Percentiles rank a stretch among this genome's conserved stretches.
Conservation (phyloP, 1,284 basidiomycete genomes). For the Phellopilus nigrolimitatus region DNA sequence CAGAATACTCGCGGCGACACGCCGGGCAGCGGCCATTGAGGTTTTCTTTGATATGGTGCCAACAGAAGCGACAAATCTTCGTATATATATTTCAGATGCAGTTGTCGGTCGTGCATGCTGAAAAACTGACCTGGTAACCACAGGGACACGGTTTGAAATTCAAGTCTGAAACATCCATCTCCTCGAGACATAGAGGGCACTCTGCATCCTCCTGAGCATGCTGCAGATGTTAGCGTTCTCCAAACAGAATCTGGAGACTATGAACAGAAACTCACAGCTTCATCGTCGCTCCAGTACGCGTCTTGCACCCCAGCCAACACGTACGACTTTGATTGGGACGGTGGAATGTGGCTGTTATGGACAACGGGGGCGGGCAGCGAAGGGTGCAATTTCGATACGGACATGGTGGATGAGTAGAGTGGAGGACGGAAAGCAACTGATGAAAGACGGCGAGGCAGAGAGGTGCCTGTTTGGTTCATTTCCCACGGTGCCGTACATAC, state of each 20-base stretch:
- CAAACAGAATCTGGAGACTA: no score
- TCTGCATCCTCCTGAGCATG: constrained; percentile 86
- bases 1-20: constrained; percentile 91
- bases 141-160: constrained; percentile 99
- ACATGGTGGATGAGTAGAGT: constrained; percentile 27
- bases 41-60: constrained; percentile 97
- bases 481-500: no score
- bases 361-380: constrained; percentile 68
- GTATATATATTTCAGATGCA: constrained; percentile 17
- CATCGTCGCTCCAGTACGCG: constrained; percentile 98
- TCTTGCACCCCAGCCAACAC: constrained; percentile 88
- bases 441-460: constrained; percentile 22
- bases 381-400: constrained; percentile 40
- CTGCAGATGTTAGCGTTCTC: no score
- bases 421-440: constrained; percentile 2
- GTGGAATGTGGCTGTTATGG: constrained; percentile 55
- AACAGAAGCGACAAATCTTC: constrained; percentile 99
- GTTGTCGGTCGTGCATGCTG: constrained; percentile 19
- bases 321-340: constrained; percentile 75
- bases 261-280: constrained; percentile 49
- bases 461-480: constrained; percentile 13
- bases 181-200: constrained; percentile 97
- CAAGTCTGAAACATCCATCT: constrained; percentile 98
- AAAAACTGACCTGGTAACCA: constrained; percentile 82
- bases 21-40: constrained; percentile 96